Conservation (phyloP, 495 filamentous ascomycete genomes). For the Aspergillus indologenus region DNA sequence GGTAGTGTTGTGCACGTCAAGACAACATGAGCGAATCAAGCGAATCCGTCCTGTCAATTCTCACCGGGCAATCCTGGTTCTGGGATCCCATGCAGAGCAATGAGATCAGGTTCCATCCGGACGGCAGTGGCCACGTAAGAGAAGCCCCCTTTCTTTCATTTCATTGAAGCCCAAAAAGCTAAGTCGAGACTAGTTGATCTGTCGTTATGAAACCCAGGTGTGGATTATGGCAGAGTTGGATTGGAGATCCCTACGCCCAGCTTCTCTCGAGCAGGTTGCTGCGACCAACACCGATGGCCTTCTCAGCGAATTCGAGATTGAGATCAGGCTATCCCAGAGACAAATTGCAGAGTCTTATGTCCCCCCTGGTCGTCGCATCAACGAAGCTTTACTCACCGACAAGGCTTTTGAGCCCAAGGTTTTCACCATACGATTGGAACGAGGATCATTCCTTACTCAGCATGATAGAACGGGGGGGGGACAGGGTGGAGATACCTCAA, state of each 20-base stretch:
- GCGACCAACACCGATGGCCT: not conserved
- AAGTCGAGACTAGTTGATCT: not conserved
- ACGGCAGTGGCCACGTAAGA: slow-evolving; percentile 4
- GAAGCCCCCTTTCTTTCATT: not conserved
- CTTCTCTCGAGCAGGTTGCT: not conserved
- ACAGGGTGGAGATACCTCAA: not conserved
- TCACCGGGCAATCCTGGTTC: slow-evolving; percentile 1
- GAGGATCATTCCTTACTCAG: not conserved
- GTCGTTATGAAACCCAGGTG: not conserved
- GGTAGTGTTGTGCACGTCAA: not conserved
- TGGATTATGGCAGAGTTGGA: slow-evolving; percentile 5
- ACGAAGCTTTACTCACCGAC: slow-evolving; percentile 3
- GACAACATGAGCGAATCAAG: not conserved
- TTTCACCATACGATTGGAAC: not conserved
- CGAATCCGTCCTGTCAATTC: not conserved
- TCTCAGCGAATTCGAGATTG: slow-evolving; percentile 1
- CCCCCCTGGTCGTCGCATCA: not conserved
- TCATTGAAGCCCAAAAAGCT: not conserved
- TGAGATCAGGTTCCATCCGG: not conserved
- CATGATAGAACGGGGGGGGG: not conserved
- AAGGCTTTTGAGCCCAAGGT: slow-evolving; percentile 1
- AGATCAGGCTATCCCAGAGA: not conserved
- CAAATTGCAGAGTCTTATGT: not conserved
- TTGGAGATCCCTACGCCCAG: not conserved
- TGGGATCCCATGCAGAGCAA: slow-evolving; percentile 1